Percentiles rank a stretch among this genome's conserved stretches.
phyloP scores from a whole-genome alignment of 2,329 filamentous ascomycete genomes.

The Albophoma yamanashiensis region DNA sequence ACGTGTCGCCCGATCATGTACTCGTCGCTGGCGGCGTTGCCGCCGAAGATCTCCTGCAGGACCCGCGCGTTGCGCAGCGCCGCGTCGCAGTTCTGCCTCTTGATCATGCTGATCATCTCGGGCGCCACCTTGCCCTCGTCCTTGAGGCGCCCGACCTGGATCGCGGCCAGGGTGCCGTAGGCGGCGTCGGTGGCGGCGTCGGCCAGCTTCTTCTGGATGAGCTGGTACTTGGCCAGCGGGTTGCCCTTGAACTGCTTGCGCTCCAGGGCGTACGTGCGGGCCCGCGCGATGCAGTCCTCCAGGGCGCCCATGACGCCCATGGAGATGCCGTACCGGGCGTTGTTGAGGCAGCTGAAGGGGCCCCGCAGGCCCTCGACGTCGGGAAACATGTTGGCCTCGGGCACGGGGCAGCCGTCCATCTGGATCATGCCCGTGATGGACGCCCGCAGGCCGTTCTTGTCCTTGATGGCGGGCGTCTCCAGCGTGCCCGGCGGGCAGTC shows the following conservation, averaged over 20 bases:
- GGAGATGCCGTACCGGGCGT: constrained; percentile 84
- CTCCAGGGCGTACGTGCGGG: constrained; percentile 81
- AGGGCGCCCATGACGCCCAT: constrained; percentile 89
- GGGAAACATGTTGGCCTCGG: constrained; percentile 88
- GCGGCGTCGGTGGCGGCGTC: constrained; percentile 87
- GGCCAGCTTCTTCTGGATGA: constrained; percentile 94
- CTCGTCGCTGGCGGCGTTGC: constrained; percentile 96
- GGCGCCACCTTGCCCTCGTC: constrained; percentile 79
- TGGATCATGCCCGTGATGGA: constrained; percentile 98
- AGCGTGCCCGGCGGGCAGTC: constrained; percentile 80
- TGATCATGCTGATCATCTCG: constrained; percentile 96
- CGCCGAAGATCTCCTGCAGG: constrained; percentile 92
- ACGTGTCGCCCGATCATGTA: constrained; percentile 93
- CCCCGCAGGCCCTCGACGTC: constrained; percentile 77
- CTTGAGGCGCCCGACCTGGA: constrained; percentile 88
- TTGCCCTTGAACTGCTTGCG: constrained; percentile 95
- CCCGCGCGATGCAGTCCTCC: constrained; percentile 77
- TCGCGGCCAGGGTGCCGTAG: constrained; percentile 79
- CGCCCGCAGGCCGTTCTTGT: constrained; percentile 89
- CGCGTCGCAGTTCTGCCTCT: constrained; percentile 92
- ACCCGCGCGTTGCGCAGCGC: constrained; percentile 69
- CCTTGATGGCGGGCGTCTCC: constrained; percentile 83
- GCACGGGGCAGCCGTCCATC: constrained; percentile 80
- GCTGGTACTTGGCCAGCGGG: constrained; percentile 88
- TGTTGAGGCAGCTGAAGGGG: constrained; percentile 91